Base-by-base conservation (phyloP, 1,284 basidiomycete genomes). In the Marasmius oreades region DNA sequence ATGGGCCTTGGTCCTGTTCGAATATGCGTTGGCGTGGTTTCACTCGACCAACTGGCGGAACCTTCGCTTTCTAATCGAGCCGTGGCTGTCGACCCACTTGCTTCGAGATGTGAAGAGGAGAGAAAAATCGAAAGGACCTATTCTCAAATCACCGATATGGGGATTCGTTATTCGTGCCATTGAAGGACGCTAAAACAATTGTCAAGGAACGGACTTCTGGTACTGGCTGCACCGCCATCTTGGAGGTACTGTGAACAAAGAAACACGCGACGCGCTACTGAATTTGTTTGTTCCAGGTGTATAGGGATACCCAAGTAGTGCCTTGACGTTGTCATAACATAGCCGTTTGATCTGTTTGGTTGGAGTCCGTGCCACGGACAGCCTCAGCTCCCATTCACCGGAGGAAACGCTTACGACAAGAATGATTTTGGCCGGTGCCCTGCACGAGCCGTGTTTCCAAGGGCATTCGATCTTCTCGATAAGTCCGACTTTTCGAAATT, bases 341-440 rank as follows among this genome's bases (percentile, higher is more conserved):
- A 90, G 33, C 84, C 90, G 1, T 93, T 90, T 64, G 93, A 84
- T 95, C 58, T 81, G 80, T 33, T 91, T 88, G 5, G 89, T 92
- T 20, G 93, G 93, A 5, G 88, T 92, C 14, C n/a, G n/a, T n/a
- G n/a, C n/a, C 86, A 88, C 58, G 78, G 82, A 55, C 74, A 70
- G 45, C 73, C 74, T 0, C 75, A 69, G 8, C 61, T 89, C 31
- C 87, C 87, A 0, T 84, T 85, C 62, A 82, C 76, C 6, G 86
- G 87, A 12, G 71, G 76, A 7, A 74, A 85, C 45, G 69, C 92
- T 43, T 96, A 95, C 70, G 79, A 85, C 72, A 93, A 94, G 73
- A 95, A 94, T 53, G 86, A 90, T 63, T 94, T 93, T 67, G 94
- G 93, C 8, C 80, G 93, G 16, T 96, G 93, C 66, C 92, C 92